Evolutionary conservation across 305 asterid genomes (phyloP).

Genomic region (Petunia hybrid): DNA sequence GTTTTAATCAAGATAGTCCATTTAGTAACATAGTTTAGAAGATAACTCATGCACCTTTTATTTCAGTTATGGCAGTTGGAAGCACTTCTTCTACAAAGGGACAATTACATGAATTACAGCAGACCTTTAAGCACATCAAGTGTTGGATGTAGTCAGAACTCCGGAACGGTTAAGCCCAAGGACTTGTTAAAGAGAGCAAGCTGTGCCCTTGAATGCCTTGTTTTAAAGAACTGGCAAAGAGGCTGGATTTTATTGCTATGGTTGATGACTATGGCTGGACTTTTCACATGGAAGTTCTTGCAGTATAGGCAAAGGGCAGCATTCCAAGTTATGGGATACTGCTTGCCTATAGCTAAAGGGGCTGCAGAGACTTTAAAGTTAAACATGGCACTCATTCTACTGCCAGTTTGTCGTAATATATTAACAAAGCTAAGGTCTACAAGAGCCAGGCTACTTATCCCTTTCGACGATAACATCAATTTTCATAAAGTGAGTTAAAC

Average conservation of each 20-base stretch:
- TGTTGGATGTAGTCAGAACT: slow-evolving; percentile 68
- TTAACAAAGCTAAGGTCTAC: slow-evolving; percentile 73
- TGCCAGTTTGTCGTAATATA: slow-evolving; percentile 82
- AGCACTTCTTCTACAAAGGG: slow-evolving; percentile 75
- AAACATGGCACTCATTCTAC: slow-evolving; percentile 87
- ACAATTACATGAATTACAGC: slow-evolving; percentile 83
- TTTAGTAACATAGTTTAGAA: too few relatives aligned
- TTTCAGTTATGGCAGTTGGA: slow-evolving; percentile 91
- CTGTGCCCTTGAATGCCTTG: slow-evolving; percentile 38
- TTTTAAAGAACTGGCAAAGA: slow-evolving; percentile 81
- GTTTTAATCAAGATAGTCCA: too few relatives aligned
- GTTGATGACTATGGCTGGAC: slow-evolving; percentile 60
- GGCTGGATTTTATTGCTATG: slow-evolving; percentile 65
- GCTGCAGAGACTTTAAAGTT: slow-evolving; percentile 90
- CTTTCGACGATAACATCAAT: slow-evolving; percentile 48
- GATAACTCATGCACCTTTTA: not conserved
- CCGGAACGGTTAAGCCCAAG: slow-evolving; percentile 43
- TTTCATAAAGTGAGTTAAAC: too few relatives aligned
- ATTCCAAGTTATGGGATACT: slow-evolving; percentile 76
- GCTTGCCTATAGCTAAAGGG: slow-evolving; percentile 83
- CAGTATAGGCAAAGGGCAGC: slow-evolving; percentile 64
- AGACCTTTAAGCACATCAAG: slow-evolving; percentile 73
- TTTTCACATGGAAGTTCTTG: slow-evolving; percentile 78
- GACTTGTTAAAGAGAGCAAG: slow-evolving; percentile 42
- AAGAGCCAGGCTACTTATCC: slow-evolving; percentile 65